Conservation (phyloP, 345 rosid species). For the Clarkia xantiana region DNA sequence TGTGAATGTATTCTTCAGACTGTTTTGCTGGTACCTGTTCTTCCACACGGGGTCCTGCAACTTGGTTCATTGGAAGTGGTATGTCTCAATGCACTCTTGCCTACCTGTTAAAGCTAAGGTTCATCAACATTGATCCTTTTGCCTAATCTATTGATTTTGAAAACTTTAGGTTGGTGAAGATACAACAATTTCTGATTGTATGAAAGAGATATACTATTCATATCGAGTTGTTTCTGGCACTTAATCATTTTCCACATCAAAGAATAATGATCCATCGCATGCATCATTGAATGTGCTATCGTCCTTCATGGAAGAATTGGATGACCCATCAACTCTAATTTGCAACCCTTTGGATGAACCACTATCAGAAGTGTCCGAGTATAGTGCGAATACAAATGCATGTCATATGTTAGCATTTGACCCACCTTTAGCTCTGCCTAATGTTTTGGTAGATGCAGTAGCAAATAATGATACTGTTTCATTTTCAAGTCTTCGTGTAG, state of each 20-base stretch:
- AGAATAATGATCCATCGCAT: slow-evolving; percentile 10
- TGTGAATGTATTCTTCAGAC: slow-evolving; percentile 30
- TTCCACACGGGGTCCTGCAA: slow-evolving; percentile 51
- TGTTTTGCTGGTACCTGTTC: slow-evolving; percentile 38
- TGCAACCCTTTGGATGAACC: neutral
- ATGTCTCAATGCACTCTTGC: slow-evolving; percentile 6
- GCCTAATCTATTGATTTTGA: neutral
- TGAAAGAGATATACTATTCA: slow-evolving; percentile 19
- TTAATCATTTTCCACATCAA: too few relatives aligned
- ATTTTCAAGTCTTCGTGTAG: slow-evolving; percentile 1
- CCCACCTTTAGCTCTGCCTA: neutral
- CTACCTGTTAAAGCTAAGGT: neutral
- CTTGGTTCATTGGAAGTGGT: slow-evolving; percentile 50
- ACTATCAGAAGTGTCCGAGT: slow-evolving; percentile 5
- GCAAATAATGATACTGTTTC: neutral
- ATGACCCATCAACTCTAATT: slow-evolving; percentile 14
- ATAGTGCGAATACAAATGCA: slow-evolving; percentile 1
- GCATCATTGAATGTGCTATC: slow-evolving; percentile 1
- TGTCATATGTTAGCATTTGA: neutral
- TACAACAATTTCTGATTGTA: slow-evolving; percentile 13
- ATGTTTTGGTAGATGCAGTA: slow-evolving; percentile 1
- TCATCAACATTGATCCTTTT: neutral
- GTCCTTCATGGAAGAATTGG: slow-evolving; percentile 9
- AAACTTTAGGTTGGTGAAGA: slow-evolving; percentile 37
- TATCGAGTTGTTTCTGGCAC: slow-evolving; percentile 12